phyloP scores from a whole-genome alignment of 1,284 basidiomycete genomes.

The Cryptococcus jaspeensis region DNA sequence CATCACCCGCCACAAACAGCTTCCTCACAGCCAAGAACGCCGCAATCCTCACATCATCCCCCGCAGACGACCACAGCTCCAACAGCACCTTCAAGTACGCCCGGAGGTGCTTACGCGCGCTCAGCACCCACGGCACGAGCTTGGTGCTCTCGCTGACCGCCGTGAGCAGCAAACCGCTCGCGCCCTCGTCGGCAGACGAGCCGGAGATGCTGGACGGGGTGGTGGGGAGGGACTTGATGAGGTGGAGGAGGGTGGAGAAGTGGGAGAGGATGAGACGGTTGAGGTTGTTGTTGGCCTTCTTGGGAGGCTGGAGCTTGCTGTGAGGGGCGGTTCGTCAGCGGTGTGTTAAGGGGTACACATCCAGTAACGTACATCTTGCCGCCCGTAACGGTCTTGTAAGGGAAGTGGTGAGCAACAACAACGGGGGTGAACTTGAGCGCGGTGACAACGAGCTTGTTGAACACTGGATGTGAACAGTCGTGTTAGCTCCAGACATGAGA shows the following conservation, averaged over 20 bases:
- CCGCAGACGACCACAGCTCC: slow-evolving; percentile 75
- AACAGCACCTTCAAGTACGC: slow-evolving; percentile 82
- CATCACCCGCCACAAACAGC: slow-evolving; percentile 76
- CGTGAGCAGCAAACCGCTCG: slow-evolving; percentile 59
- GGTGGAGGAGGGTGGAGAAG: slow-evolving; percentile 77
- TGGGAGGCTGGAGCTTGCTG: slow-evolving; percentile 58
- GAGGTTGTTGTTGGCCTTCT: slow-evolving; percentile 67
- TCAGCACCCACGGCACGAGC: slow-evolving; percentile 78
- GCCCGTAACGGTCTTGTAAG: slow-evolving; percentile 75
- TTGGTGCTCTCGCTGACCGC: slow-evolving; percentile 80
- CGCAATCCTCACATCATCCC: slow-evolving; percentile 80
- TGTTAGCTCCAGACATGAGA: too few species aligned
- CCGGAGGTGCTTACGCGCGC: slow-evolving; percentile 78
- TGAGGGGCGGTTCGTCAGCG: not conserved
- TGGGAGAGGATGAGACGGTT: slow-evolving; percentile 87
- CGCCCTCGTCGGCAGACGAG: slow-evolving; percentile 39
- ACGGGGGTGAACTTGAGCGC: slow-evolving; percentile 88
- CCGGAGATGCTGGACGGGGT: slow-evolving; percentile 44
- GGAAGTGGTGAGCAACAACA: slow-evolving; percentile 80
- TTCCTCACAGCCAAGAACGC: slow-evolving; percentile 83
- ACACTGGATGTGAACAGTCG: slow-evolving; percentile 58
- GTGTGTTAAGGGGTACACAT: not conserved
- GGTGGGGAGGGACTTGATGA: slow-evolving; percentile 73
- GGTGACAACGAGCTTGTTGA: slow-evolving; percentile 87
- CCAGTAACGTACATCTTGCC: slow-evolving; percentile 71